Percentiles rank a stretch among this genome's conserved stretches.
These are phyloP conservation scores for Neoscytalidium dimidiatum DNA, from an alignment of 2,329 filamentous ascomycete species.

Conservation along the genomic window DNA sequence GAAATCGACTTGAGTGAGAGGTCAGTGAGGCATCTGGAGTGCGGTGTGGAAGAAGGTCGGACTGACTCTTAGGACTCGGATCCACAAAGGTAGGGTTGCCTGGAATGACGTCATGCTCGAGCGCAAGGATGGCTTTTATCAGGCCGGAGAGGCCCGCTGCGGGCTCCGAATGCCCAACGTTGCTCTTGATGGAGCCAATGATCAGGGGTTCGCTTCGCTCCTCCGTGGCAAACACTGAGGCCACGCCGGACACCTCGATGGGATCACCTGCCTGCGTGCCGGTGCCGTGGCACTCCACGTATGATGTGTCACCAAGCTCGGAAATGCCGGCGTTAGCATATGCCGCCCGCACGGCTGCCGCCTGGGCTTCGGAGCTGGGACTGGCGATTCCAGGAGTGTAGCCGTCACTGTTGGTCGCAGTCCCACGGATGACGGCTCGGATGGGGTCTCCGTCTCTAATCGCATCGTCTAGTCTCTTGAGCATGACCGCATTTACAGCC, in stretches of 20 bases:
- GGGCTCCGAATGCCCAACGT: slow-evolving; percentile 35
- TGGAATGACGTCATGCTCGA: slow-evolving; percentile 29
- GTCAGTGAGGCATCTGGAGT: background rate
- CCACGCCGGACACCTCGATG: slow-evolving; percentile 54
- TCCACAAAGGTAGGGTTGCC: slow-evolving; percentile 22
- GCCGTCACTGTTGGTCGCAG: slow-evolving; percentile 25
- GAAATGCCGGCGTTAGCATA: slow-evolving; percentile 36
- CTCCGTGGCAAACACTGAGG: slow-evolving; percentile 39
- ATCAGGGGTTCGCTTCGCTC: slow-evolving; percentile 23
- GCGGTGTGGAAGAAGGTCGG: background rate
- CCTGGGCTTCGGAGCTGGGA: slow-evolving; percentile 37
- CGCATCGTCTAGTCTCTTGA: slow-evolving; percentile 33
- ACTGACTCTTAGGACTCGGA: slow-evolving; percentile 9
- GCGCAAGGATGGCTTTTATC: slow-evolving; percentile 30
- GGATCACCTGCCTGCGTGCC: slow-evolving; percentile 57
- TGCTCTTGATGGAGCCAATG: slow-evolving; percentile 34
- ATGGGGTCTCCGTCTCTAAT: slow-evolving; percentile 34
- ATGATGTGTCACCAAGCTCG: slow-evolving; percentile 30
- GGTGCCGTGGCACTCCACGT: slow-evolving; percentile 57
- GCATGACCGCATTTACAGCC: slow-evolving; percentile 28
- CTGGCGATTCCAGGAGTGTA: slow-evolving; percentile 38
- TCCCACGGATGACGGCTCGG: slow-evolving; percentile 32
- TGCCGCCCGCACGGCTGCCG: slow-evolving; percentile 33
- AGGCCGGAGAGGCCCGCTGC: slow-evolving; percentile 30
- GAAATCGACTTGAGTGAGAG: background rate